Evolutionary conservation across 2,329 filamentous ascomycete genomes (phyloP), one percentile per base, ranked within the genome.

Genomic region (Teratosphaeria epicoccoides): DNA sequence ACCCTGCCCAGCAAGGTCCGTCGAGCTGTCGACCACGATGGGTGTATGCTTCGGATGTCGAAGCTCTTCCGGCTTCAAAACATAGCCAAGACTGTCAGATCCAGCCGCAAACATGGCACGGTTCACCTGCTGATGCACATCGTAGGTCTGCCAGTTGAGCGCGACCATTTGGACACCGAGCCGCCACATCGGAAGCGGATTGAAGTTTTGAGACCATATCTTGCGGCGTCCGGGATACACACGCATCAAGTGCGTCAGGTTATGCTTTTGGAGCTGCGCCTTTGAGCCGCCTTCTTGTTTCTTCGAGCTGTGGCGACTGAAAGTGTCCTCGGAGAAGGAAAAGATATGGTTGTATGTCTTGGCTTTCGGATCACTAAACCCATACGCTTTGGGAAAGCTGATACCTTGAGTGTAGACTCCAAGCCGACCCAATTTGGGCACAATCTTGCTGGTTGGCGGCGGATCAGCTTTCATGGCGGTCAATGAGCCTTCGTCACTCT

Each of bases 131-230:
- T 96, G 93, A 45, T 90, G 88, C 17, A 94, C 77, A 65, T 97
- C 93, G 64, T 94, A 96, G 0, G 90, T 97, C 71, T 98, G 93
- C 91, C 93, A 97, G 71, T 98, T 98, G 56, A 97, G 76, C 0
- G 93, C 93, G 12, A 87, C 89, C 91, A 98, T 97, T 70, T 98
- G 93, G 17, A 96, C 93, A 26, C 93, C 93, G 43, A 88, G 84
- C 49, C 91, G 84, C 93, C 93, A 98, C 66, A 93, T 95, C 56
- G 85, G 83, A 57, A 95, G 79, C 1, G 93, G 93, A 63, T 96
- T 89, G 64, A 96, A 97, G 71, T 98, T 98, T 61, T 85, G 88
- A 0, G 93, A 97, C 28, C 81, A 82, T 52, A 97, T 76, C 24
- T 93, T 85, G 60, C 82, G 83, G 33, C 81, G 84, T 50, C 88